Evolutionary conservation across 2,329 filamentous ascomycete genomes (phyloP).

Genomic region (Cordyceps militaris): DNA sequence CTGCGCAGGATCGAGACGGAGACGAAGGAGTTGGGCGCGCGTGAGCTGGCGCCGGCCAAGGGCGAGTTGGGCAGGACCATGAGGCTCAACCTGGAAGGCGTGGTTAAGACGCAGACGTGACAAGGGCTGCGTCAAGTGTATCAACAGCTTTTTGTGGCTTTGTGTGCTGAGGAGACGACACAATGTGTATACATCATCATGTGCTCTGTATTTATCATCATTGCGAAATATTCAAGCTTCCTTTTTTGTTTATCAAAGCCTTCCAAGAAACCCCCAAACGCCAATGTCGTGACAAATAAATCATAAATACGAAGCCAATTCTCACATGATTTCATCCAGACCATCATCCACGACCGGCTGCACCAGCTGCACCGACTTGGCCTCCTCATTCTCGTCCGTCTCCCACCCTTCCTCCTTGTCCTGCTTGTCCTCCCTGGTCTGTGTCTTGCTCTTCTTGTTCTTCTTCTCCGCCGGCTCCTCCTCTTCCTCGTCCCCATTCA

Average conservation of each 20-base stretch:
- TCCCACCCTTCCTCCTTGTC: conserved; percentile 20
- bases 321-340: conserved; percentile 28
- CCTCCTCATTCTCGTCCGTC: conserved; percentile 26
- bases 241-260: background rate
- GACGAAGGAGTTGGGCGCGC: conserved; percentile 30
- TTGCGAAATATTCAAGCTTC: background rate
- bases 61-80: conserved; percentile 38
- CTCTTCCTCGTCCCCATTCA: conserved; percentile 17
- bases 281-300: conserved; percentile 4
- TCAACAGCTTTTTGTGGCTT: background rate
- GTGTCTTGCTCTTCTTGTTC: conserved; percentile 16
- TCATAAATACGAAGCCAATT: background rate
- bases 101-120: conserved; percentile 13
- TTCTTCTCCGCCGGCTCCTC: conserved; percentile 17
- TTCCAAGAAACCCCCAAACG: background rate
- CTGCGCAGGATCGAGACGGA: conserved; percentile 35
- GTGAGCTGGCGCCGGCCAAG: conserved; percentile 37
- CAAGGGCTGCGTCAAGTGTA: background rate
- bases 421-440: conserved; percentile 14
- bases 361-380: conserved; percentile 10
- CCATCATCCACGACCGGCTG: conserved; percentile 22
- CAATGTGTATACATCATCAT: background rate
- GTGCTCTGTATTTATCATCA: background rate
- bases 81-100: conserved; percentile 36
- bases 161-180: background rate